These are phyloP conservation scores for Pleurozium schreberi DNA, from an alignment of 225 moss, liverwort and hornwort genomes.

Conservation along the genomic window DNA sequence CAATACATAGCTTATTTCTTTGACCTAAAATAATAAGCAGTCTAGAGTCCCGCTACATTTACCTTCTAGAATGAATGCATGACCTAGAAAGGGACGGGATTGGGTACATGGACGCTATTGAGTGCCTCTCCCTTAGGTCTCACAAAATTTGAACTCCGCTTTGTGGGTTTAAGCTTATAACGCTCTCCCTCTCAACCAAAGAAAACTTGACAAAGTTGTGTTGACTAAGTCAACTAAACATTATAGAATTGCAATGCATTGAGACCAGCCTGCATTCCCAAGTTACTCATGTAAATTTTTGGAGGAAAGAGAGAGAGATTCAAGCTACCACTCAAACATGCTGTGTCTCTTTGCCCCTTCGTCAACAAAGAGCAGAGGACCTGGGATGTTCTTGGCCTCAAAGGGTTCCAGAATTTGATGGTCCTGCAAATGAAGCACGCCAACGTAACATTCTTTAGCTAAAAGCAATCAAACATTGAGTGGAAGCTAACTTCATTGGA, in stretches of 20 bases:
- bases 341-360: conserved; percentile 35
- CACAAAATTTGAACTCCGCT: background rate
- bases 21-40: too few relatives aligned
- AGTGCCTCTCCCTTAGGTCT: too few relatives aligned
- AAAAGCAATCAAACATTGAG: background rate
- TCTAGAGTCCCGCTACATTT: too few relatives aligned
- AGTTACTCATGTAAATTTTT: background rate
- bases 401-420: conserved; percentile 43
- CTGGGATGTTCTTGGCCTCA: conserved; percentile 17
- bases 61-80: too few relatives aligned
- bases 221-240: background rate
- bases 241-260: background rate
- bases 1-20: too few relatives aligned
- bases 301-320: background rate
- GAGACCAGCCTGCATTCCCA: background rate
- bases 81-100: too few relatives aligned
- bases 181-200: background rate
- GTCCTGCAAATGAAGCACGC: conserved; percentile 7
- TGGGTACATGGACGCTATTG: too few relatives aligned
- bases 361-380: conserved; percentile 35
- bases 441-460: background rate
- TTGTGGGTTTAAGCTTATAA: background rate
- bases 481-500: background rate
- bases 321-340: conserved; percentile 36
- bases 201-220: background rate